These are phyloP conservation scores for Fagopyrum esculentum DNA, from an alignment of 148 eudicot species.

Conservation along the genomic window DNA sequence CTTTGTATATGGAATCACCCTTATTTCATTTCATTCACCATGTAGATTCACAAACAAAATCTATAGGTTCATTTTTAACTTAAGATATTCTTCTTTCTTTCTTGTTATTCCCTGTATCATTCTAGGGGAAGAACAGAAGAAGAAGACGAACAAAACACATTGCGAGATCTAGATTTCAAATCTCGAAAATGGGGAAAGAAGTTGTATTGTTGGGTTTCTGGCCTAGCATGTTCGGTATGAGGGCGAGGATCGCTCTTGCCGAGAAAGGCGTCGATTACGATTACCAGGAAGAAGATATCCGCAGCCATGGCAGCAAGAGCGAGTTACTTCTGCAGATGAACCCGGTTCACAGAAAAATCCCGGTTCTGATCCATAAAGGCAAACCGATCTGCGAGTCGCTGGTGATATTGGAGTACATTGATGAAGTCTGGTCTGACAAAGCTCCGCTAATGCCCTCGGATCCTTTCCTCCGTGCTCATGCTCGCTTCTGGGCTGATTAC, in stretches of 20 bases:
- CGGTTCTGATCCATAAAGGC: too few relatives aligned
- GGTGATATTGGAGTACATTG: slow-evolving; percentile 41
- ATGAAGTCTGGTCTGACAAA: slow-evolving; percentile 41
- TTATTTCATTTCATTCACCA: too few relatives aligned
- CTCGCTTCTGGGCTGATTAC: slow-evolving; percentile 54
- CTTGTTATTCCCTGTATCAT: too few relatives aligned
- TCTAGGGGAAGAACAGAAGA: too few relatives aligned
- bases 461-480: slow-evolving; percentile 35
- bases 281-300: slow-evolving; percentile 28
- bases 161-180: too few relatives aligned
- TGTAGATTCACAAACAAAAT: too few relatives aligned
- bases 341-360: slow-evolving; percentile 21
- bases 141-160: too few relatives aligned
- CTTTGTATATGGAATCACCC: too few relatives aligned
- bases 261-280: slow-evolving; percentile 35
- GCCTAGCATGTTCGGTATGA: slow-evolving; percentile 31
- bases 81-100: too few relatives aligned
- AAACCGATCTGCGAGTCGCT: slow-evolving; percentile 45
- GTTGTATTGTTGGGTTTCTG: slow-evolving; percentile 23
- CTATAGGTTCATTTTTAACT: too few relatives aligned
- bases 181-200: neutral
- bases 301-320: slow-evolving; percentile 20
- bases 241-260: slow-evolving; percentile 34
- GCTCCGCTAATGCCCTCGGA: slow-evolving; percentile 34
- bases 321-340: slow-evolving; percentile 27